phyloP scores from a whole-genome alignment of 2,329 filamentous ascomycete species.

The Chrysosphaeria jannelii region DNA sequence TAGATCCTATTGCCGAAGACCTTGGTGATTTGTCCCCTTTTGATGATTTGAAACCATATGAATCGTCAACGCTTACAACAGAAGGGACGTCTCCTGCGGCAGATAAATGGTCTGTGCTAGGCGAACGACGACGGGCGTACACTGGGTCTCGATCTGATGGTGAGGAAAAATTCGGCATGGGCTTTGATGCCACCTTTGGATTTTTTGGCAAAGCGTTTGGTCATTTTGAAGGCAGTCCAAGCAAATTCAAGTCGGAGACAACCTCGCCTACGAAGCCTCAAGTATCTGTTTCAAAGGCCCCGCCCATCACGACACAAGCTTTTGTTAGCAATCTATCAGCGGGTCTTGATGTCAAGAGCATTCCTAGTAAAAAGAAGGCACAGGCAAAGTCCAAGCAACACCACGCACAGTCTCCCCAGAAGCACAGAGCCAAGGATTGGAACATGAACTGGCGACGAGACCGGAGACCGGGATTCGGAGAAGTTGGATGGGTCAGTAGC shows the following conservation, averaged over 20 bases:
- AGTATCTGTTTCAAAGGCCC: no score
- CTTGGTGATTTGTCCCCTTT: not conserved
- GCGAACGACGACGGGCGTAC: constrained; percentile 49
- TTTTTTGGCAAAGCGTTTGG: not conserved
- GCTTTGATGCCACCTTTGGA: no score
- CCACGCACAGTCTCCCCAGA: constrained; percentile 10
- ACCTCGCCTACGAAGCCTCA: no score
- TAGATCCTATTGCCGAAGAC: not conserved
- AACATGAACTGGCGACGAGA: constrained; percentile 32
- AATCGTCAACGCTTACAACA: constrained; percentile 2
- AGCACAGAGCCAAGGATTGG: constrained; percentile 25
- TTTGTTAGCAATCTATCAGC: not conserved
- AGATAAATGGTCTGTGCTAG: constrained; percentile 77
- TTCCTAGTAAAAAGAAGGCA: constrained; percentile 10
- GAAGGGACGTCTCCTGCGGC: constrained; percentile 27
- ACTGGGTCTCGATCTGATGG: constrained; percentile 18
- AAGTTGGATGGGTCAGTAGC: constrained; percentile 85
- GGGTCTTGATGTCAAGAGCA: no score
- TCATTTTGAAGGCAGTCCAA: not conserved
- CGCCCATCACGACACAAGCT: no score
- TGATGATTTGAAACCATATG: no score
- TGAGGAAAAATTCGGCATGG: constrained; percentile 13
- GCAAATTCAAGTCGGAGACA: no score
- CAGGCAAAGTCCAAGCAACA: constrained; percentile 10
- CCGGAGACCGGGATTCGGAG: constrained; percentile 34